Base-by-base conservation (phyloP, 176 grass and related monocot species). In the Triticum timopheevii region DNA sequence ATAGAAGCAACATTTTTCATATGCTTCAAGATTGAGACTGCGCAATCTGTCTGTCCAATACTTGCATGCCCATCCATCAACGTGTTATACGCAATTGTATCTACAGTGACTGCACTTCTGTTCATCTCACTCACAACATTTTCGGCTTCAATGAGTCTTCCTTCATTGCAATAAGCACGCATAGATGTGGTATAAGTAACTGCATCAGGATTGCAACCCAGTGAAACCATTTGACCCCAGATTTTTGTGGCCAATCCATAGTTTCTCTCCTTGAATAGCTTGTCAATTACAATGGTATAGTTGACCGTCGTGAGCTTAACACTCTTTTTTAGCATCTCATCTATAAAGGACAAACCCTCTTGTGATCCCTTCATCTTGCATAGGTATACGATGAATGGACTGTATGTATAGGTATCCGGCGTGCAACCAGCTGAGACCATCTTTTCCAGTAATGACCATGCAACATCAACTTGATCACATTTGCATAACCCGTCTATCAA, bases 231-330 rank as follows among this genome's bases (percentile, higher is more conserved):
- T 59, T 85, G 80, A 25, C 58, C 73, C 82, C 82, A 92, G 34
- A 73, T 83, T 84, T 69, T 94, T 34, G 83, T 80, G 25, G 87
- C 93, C 59, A 79, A 33, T 76, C 49, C 84, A 76, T 88, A 87
- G 31, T 86, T 89, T 74, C 66, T 70, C 88, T 87, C 85, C 69
- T 86, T 88, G 56, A 92, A 82, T 66, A 92, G 83, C 85, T 87
- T 87, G 86, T 94, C 85, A 9, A 94, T 92, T 49, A 92, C 81
- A 85, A 89, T 90, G 30, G 89, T 90, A 86, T 80, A 94, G 65
- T 86, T 87, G 11, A 91, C 78, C 2, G 82, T 78, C 0, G 84
- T 87, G 61, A 87, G 90, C 62, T 88, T 84, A 63, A 86, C 71
- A 82, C 83, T 83, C 68, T 92, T 89, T 86, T 87, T 61, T 23